phyloP scores from a whole-genome alignment of 305 asterid species.

The Ruellia speciosa region DNA sequence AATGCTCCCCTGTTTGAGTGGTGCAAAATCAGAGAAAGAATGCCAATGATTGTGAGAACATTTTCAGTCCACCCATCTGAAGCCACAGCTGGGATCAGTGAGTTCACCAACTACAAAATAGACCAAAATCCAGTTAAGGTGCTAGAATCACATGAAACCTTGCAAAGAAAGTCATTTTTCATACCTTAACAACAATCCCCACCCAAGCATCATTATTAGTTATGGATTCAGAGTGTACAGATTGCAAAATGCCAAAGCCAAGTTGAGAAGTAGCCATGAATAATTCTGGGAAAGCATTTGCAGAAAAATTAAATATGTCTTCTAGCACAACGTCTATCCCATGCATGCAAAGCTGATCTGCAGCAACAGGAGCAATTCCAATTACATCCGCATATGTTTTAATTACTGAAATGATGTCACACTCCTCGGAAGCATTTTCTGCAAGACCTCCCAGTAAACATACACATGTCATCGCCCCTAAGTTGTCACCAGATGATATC shows the following conservation, averaged over 20 bases:
- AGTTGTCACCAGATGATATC: slow-evolving; percentile 60
- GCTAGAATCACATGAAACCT: slow-evolving; percentile 4
- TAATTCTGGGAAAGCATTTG: slow-evolving; percentile 40
- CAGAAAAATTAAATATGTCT: slow-evolving; percentile 34
- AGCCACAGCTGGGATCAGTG: slow-evolving; percentile 36
- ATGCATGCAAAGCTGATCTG: slow-evolving; percentile 64
- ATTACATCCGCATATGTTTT: slow-evolving; percentile 39
- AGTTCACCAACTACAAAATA: slow-evolving; percentile 51
- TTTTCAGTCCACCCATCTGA: slow-evolving; percentile 58
- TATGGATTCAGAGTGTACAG: slow-evolving; percentile 50
- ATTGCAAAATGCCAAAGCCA: slow-evolving; percentile 40
- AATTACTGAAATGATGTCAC: slow-evolving; percentile 51
- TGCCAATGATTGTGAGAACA: slow-evolving; percentile 45
- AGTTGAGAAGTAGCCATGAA: slow-evolving; percentile 42
- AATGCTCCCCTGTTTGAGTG: slow-evolving; percentile 58
- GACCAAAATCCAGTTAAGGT: slow-evolving; percentile 13
- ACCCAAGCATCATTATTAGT: slow-evolving; percentile 59
- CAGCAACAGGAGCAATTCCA: slow-evolving; percentile 58
- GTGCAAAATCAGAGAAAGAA: slow-evolving; percentile 61
- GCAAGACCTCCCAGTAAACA: slow-evolving; percentile 52
- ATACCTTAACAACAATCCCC: slow-evolving; percentile 61
- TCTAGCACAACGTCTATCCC: slow-evolving; percentile 54
- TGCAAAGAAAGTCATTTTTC: neutral
- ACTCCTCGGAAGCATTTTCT: slow-evolving; percentile 39
- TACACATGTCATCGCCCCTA: slow-evolving; percentile 44